Base-by-base conservation (phyloP, 2,329 filamentous ascomycete genomes). In the Cytospora piceae region DNA sequence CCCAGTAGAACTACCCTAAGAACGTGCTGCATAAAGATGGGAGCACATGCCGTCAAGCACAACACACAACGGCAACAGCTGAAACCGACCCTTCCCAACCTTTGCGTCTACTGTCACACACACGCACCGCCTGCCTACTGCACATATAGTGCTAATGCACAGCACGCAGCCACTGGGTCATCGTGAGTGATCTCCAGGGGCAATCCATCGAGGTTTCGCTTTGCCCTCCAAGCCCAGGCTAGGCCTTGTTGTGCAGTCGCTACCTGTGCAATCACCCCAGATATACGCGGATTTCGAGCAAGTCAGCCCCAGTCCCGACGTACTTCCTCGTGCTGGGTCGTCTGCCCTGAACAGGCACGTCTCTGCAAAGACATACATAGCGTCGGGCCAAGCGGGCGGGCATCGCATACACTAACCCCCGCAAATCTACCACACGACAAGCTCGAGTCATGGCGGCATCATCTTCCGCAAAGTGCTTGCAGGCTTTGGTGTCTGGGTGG, bases 161-260 rank as follows among this genome's bases (percentile, higher is more conserved):
- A 22, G n/a, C 46, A 49, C 46, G n/a, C n/a, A 12, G 46, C 46
- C 46, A 49, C 46, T 49, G 11, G 46, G 46, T 24, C n/a, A 49
- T 49, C 11, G 46, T 49, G 46, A 49, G n/a, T 24, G 46, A 49
- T 49, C n/a, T 49, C 46, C 46, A 49, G n/a, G 46, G 46, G 46
- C 46, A 14, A 49, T 24, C n/a, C n/a, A 49, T 49, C 46, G n/a
- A 49, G n/a, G 46, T 14, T n/a, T 49, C 46, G 46, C 46, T 24
- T 49, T 49, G n/a, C 11, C n/a, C n/a, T 24, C 46, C 46, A 49
- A 24, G 9, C 46, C 11, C n/a, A 49, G n/a, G 46, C n/a, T n/a
- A 20, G n/a, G 11, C n/a, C 9, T 2, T 24, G n/a, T 49, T 7
- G n/a, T 49, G 46, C n/a, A 49, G 46, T 7, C 11, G 42, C 20